Base-by-base conservation (phyloP, 1,284 basidiomycete species). In the Pholiota adiposa region DNA sequence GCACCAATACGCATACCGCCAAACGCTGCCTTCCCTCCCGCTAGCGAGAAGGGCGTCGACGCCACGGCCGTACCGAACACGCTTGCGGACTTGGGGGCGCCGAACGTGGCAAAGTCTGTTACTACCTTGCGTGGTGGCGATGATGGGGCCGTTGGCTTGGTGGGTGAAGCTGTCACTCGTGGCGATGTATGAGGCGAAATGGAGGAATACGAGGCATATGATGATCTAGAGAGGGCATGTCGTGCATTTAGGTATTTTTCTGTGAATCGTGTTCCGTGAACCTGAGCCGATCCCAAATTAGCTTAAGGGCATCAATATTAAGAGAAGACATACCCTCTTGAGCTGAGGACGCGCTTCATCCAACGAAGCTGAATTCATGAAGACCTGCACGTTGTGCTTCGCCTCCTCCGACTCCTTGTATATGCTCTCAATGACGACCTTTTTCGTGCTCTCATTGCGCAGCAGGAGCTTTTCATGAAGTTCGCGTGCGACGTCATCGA, bases 371-470 rank as follows among this genome's bases (percentile, higher is more conserved):
- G 96, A 88, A 55, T 88, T 84, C 70, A 84, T 88, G 82, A 97
- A 98, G 1, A 94, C 88, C 34, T 87, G 77, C 14, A 98, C 94
- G 70, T 99, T 99, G 75, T 97, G 93, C 63, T 83, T 82, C 8
- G 94, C 90, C 73, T 97, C 94, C 43, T 90, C 88, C 3, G 89
- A 90, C 18, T 96, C 93, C 65, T 90, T 90, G 78, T 97, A 98
- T 69, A 99, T 98, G 69, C 94, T 96, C 72, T 98, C 96, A 61
- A 99, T 92, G 62, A 95, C 89, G 46, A 99, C 89, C 70, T 96
- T 95, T 81, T 97, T 98, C 57, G 96, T 98, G 77, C 88, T 96
- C 75, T 98, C 97, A 68, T 98, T 98, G 61, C 97, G 85, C 44
- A 98, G 81, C 14, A 97, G 76, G 3, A 99, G 79, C 66, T 90